phyloP scores from a whole-genome alignment of 495 filamentous ascomycete species.

The Lepidopterella palustris region DNA sequence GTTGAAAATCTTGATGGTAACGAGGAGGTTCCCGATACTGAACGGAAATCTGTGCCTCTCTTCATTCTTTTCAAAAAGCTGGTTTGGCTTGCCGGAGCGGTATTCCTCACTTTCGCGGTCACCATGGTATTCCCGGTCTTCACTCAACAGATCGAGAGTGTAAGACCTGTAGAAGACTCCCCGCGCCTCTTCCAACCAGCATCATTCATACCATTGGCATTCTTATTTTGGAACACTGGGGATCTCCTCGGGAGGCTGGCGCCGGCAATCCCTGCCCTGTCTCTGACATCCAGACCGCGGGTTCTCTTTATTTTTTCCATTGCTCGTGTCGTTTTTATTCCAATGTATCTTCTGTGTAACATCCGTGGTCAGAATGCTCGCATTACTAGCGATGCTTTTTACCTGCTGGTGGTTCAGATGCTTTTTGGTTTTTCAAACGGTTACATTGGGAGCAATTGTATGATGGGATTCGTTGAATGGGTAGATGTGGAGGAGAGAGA shows the following conservation, averaged over 20 bases:
- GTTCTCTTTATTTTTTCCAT: slow-evolving; percentile 59
- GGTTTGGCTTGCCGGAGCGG: slow-evolving; percentile 58
- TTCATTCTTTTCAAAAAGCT: slow-evolving; percentile 64
- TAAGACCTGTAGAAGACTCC: slow-evolving; percentile 44
- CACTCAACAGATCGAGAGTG: slow-evolving; percentile 65
- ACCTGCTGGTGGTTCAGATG: slow-evolving; percentile 74
- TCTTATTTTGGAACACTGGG: slow-evolving; percentile 90
- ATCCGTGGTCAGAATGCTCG: slow-evolving; percentile 60
- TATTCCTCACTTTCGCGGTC: slow-evolving; percentile 71
- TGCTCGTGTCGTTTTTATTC: slow-evolving; percentile 62
- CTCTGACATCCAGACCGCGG: slow-evolving; percentile 54
- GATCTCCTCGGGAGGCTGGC: slow-evolving; percentile 73
- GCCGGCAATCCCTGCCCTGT: slow-evolving; percentile 56
- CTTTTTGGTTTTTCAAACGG: slow-evolving; percentile 81
- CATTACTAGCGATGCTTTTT: slow-evolving; percentile 77
- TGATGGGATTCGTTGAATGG: slow-evolving; percentile 82
- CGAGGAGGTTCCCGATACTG: slow-evolving; percentile 24
- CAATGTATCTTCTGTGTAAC: slow-evolving; percentile 86
- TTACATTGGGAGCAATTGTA: slow-evolving; percentile 72
- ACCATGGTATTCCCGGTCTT: slow-evolving; percentile 96
- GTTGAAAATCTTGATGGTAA: slow-evolving; percentile 11
- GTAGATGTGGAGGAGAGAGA: slow-evolving; percentile 75
- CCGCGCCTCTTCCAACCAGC: slow-evolving; percentile 60
- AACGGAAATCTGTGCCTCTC: slow-evolving; percentile 54
- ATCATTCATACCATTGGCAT: slow-evolving; percentile 81